Base-by-base conservation (phyloP, 2,329 filamentous ascomycete genomes). In the Ploettnerulaceae sp. region DNA sequence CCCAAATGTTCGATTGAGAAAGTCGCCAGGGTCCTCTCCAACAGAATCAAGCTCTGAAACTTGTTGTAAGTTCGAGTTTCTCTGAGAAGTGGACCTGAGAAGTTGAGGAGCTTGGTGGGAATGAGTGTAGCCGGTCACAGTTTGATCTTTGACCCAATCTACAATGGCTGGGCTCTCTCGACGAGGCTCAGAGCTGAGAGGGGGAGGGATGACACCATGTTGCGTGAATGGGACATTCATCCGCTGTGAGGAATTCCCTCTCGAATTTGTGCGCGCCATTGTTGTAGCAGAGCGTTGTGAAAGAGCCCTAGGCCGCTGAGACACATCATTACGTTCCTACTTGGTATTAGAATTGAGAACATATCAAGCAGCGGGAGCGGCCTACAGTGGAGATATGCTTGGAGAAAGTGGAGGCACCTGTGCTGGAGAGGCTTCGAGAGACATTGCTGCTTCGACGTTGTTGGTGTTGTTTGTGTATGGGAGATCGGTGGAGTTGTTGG, bases 361-460 rank as follows among this genome's bases (percentile, higher is more conserved):
- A 52, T 42, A 48, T 22, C 52, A 17, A 31, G 39, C 39, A 38
- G 9, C 44, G 44, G 41, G 45, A 41, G 33, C 38, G 39, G 59
- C 57, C 53, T 61, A 62, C 58, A 45, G 57, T 54, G 29, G 57
- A 60, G 17, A 43, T 49, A 31, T 59, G 51, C 29, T 57, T 52
- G 24, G 56, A 51, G 55, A 60, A 62, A 44, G 54, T 47, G 18
- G 45, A 31, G 17, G 54, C 45, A 42, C 61, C 61, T 41, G 22
- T 57, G 35, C 45, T 59, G 17, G 61, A 61, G 50, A 62, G 55
- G 41, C 59, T 61, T 48, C 61, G 58, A 22, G 59, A 49, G 22
- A 58, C 56, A 58, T 60, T 47, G 26, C 58, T 52, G 15, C 45
- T 49, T 42, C 53, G 57, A 36, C 54, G 58, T 11, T 53, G 53